Conservation (phyloP, 2,329 filamentous ascomycete species). For the Aciculosporium take region DNA sequence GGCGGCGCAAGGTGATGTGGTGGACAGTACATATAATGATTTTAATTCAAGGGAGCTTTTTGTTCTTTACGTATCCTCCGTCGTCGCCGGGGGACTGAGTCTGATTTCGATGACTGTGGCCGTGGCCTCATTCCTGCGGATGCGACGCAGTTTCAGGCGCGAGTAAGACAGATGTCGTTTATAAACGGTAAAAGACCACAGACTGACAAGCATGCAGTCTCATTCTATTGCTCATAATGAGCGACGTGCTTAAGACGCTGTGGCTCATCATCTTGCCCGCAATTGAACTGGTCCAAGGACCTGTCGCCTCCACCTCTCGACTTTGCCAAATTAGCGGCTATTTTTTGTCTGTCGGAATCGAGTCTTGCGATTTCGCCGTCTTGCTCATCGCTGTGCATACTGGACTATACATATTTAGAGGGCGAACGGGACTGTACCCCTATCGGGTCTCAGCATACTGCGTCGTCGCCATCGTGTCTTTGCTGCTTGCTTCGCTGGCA, state of each 20-base stretch:
- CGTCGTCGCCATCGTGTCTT: slow-evolving; percentile 42
- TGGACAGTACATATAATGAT: background rate
- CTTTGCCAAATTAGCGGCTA: slow-evolving; percentile 60
- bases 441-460: slow-evolving; percentile 47
- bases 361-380: slow-evolving; percentile 57
- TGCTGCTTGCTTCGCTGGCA: slow-evolving; percentile 45
- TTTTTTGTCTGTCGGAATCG: slow-evolving; percentile 50
- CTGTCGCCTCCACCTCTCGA: slow-evolving; percentile 31
- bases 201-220: slow-evolving; percentile 31
- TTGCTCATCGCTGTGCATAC: slow-evolving; percentile 62
- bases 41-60: background rate
- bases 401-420: slow-evolving; percentile 53
- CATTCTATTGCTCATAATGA: slow-evolving; percentile 59
- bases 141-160: slow-evolving; percentile 61
- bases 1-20: background rate
- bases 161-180: slow-evolving; percentile 17
- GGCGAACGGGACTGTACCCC: slow-evolving; percentile 52
- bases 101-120: slow-evolving; percentile 40
- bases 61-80: slow-evolving; percentile 16
- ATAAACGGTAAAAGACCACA: background rate
- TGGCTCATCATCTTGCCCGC: slow-evolving; percentile 55
- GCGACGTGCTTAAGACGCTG: slow-evolving; percentile 55
- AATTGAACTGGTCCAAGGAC: slow-evolving; percentile 38
- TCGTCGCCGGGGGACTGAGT: slow-evolving; percentile 36
- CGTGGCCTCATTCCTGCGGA: slow-evolving; percentile 59